Percentiles rank a stretch among this genome's conserved stretches.
These are phyloP conservation scores for Cyclotella baltica DNA, from an alignment of 108 stramenopile species.

Conservation along the genomic window DNA sequence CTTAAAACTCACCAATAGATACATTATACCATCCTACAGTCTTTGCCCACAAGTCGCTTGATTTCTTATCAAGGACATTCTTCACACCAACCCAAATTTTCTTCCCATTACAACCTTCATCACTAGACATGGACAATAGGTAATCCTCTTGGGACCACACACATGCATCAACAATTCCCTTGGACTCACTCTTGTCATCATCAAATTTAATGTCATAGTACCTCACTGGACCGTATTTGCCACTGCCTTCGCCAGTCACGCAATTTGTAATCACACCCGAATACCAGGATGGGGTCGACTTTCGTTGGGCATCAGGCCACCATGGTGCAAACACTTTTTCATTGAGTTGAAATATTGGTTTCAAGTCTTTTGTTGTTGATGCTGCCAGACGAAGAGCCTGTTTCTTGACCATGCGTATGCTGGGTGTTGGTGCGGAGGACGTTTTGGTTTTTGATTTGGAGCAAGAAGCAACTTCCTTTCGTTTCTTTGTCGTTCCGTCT, in stretches of 20 bases:
- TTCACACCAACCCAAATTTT: slow-evolving; percentile 24
- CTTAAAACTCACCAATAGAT: slow-evolving; percentile 2
- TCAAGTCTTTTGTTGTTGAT: neutral
- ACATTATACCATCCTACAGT: slow-evolving; percentile 38
- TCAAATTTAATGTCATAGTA: slow-evolving; percentile 14
- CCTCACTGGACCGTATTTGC: slow-evolving; percentile 14
- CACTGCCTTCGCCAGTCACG: neutral
- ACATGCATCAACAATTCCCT: slow-evolving; percentile 7
- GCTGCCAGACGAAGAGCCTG: neutral
- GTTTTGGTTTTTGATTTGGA: neutral
- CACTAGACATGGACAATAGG: neutral
- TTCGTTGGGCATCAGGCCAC: slow-evolving; percentile 3
- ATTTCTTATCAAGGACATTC: slow-evolving; percentile 7
- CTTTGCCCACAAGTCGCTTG: slow-evolving; percentile 25
- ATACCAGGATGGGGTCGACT: neutral
- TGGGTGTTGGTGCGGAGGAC: neutral
- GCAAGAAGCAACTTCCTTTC: no score
- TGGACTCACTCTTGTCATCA: slow-evolving; percentile 4
- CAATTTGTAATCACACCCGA: neutral
- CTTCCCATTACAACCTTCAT: neutral
- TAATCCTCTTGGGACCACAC: slow-evolving; percentile 16
- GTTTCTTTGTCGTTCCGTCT: neutral
- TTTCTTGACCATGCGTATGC: neutral
- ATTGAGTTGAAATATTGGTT: slow-evolving; percentile 3
- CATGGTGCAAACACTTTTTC: slow-evolving; percentile 4